Evolutionary conservation across 108 stramenopile genomes (phyloP).

Genomic region (Skeletonema tropicum): DNA sequence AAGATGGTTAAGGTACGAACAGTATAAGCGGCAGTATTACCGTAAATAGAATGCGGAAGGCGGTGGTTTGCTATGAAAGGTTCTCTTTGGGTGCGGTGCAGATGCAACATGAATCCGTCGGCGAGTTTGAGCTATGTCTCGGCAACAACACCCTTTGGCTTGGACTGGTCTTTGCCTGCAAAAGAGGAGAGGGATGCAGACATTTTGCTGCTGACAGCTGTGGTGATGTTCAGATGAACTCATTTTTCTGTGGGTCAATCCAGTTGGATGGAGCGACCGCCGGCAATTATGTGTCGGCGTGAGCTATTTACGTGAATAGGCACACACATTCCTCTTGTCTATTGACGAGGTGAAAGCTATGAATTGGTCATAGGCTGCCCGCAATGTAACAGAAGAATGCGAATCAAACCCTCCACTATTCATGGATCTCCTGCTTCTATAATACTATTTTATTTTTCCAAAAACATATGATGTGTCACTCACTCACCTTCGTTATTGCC

Average conservation of each 20-base stretch:
- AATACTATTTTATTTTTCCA: neutral
- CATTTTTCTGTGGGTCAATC: neutral
- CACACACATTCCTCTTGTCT: neutral
- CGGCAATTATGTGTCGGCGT: neutral
- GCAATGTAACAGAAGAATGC: neutral
- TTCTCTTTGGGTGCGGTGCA: neutral
- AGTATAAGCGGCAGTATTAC: neutral
- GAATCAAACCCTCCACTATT: neutral
- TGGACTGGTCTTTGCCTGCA: neutral
- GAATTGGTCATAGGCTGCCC: neutral
- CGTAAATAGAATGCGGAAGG: neutral
- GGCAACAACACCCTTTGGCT: neutral
- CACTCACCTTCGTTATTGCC: neutral
- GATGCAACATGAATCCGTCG: neutral
- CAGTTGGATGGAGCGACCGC: neutral
- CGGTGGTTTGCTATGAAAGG: neutral
- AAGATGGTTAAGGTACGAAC: constrained; percentile 9
- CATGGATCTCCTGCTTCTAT: neutral
- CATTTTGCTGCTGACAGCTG: neutral
- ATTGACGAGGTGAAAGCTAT: too few relatives aligned
- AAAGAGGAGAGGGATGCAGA: neutral
- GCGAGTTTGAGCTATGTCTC: neutral
- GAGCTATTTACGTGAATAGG: neutral
- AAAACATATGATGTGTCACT: neutral
- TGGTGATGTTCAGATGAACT: too few relatives aligned